These are phyloP conservation scores for Grigorovia humatica DNA, from an alignment of 805 yeast genomes.

Conservation along the genomic window DNA sequence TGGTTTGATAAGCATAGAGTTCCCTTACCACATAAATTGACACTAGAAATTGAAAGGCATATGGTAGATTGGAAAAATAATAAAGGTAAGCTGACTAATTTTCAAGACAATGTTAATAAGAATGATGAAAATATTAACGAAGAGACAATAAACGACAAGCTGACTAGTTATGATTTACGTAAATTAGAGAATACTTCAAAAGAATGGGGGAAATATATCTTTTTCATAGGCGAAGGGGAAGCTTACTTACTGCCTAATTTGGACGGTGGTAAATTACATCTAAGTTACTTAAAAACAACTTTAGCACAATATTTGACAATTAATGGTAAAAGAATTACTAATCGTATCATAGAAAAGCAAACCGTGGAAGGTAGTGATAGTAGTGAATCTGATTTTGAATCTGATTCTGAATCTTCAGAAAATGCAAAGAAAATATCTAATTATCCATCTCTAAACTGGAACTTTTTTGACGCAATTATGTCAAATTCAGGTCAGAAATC, in stretches of 20 bases:
- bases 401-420: neutral
- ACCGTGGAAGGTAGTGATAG: neutral
- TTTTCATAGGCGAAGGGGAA: constrained; percentile 33
- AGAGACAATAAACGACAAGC: neutral
- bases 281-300: constrained; percentile 29
- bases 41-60: constrained; percentile 47
- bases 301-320: constrained; percentile 29
- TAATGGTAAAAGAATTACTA: constrained; percentile 31
- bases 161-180: neutral
- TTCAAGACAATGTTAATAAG: too few relatives aligned
- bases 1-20: constrained; percentile 61
- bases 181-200: constrained; percentile 1
- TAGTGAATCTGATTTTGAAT: constrained; percentile 12
- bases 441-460: neutral
- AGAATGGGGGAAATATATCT: constrained; percentile 11
- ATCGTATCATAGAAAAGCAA: neutral
- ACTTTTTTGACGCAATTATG: neutral
- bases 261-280: constrained; percentile 32
- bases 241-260: constrained; percentile 40
- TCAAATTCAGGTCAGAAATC: neutral
- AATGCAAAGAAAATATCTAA: too few relatives aligned
- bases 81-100: neutral
- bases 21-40: constrained; percentile 42
- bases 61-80: neutral
- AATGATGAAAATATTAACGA: neutral